phyloP scores from a whole-genome alignment of 805 yeast species.

The Tetrapisispora iriomotensis region DNA sequence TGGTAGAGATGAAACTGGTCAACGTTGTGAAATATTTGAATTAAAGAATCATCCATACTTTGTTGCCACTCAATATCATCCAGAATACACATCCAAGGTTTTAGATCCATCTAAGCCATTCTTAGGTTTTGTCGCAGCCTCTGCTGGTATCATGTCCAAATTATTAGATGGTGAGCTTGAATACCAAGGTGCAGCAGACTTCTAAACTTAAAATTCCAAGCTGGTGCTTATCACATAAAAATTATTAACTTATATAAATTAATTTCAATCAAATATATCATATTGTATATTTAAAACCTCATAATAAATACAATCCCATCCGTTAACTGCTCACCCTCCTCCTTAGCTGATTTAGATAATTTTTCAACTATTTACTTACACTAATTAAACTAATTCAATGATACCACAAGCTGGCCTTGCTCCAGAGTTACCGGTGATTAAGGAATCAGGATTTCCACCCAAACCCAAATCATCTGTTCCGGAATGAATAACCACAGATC shows the following conservation, averaged over 20 bases:
- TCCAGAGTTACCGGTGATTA: conserved; percentile 96
- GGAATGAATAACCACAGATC: conserved; percentile 89
- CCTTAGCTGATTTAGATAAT: no score
- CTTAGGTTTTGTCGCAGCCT: conserved; percentile 91
- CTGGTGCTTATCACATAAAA: background rate
- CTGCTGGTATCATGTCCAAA: conserved; percentile 70
- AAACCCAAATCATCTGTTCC: conserved; percentile 91
- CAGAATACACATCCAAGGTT: conserved; percentile 94
- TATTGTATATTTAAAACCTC: conserved; percentile 1
- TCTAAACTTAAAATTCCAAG: background rate
- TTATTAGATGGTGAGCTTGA: conserved; percentile 37
- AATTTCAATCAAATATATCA: conserved; percentile 2
- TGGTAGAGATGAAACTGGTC: conserved; percentile 83
- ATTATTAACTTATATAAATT: background rate
- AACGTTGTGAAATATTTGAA: conserved; percentile 92
- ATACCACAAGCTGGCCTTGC: conserved; percentile 98
- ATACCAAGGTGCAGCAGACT: conserved; percentile 8
- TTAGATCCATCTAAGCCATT: conserved; percentile 95
- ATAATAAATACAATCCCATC: background rate
- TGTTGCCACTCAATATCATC: conserved; percentile 96
- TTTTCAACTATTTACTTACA: no score
- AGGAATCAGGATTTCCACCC: conserved; percentile 84
- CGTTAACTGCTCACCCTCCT: background rate
- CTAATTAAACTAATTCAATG: conserved; percentile 43
- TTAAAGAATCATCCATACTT: conserved; percentile 78